Evolutionary conservation across 1,284 basidiomycete species (phyloP).

Genomic region (Coniophora puteana): DNA sequence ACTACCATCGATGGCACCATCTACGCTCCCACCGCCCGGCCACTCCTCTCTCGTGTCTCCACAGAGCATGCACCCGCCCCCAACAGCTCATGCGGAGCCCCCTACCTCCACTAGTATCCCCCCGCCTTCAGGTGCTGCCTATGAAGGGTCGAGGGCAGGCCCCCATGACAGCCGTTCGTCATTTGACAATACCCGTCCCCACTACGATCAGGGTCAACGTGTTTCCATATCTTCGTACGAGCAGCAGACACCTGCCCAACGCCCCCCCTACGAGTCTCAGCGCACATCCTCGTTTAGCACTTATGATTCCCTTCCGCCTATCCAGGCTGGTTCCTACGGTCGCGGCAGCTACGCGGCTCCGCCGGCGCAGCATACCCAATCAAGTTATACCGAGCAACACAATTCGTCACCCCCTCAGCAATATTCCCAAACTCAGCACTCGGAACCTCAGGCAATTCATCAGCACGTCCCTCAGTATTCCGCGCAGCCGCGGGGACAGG

Average conservation of each 20-base stretch:
- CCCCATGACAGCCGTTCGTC: conserved; percentile 7
- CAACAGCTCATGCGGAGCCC: no score
- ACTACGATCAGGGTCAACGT: conserved; percentile 17
- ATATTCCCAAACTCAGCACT: conserved; percentile 27
- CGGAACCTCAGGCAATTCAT: conserved; percentile 25
- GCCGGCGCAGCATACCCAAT: conserved; percentile 21
- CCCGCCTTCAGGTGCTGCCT: conserved; percentile 10
- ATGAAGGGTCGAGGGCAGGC: conserved; percentile 7
- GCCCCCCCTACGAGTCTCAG: conserved; percentile 20
- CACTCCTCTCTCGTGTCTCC: conserved; percentile 12
- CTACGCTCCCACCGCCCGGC: neutral
- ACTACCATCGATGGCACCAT: no score
- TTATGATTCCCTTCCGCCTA: conserved; percentile 25
- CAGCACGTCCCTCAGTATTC: conserved; percentile 16
- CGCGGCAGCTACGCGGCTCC: conserved; percentile 13
- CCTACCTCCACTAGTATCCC: conserved; percentile 7
- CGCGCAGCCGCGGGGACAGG: conserved; percentile 18
- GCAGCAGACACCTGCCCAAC: conserved; percentile 21
- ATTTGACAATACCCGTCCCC: conserved; percentile 6
- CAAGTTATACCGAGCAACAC: conserved; percentile 21
- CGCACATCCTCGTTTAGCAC: conserved; percentile 21
- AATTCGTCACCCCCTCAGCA: conserved; percentile 19
- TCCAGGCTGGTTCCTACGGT: conserved; percentile 21
- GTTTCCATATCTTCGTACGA: conserved; percentile 21
- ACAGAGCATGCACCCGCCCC: no score